Evolutionary conservation across 2,329 filamentous ascomycete genomes (phyloP).

Genomic region (Trichoderma sp.): DNA sequence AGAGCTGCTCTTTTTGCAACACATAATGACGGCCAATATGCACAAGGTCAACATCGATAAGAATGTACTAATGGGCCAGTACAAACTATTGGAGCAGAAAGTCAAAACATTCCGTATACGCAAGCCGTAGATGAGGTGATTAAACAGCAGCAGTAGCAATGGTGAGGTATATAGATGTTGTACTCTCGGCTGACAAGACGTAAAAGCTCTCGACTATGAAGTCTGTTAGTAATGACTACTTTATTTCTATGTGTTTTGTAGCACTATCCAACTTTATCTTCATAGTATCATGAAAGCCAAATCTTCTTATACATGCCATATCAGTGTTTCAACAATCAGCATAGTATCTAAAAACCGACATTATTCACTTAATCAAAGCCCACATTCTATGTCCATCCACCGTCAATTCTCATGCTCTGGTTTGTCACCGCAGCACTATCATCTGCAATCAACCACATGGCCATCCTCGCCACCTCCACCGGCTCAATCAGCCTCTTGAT

Average conservation of each 20-base stretch:
- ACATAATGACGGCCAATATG: slow-evolving; percentile 44
- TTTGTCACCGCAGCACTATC: slow-evolving; percentile 31
- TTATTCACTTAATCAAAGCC: not conserved
- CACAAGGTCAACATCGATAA: slow-evolving; percentile 52
- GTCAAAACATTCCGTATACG: slow-evolving; percentile 30
- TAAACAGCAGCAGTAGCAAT: slow-evolving; percentile 23
- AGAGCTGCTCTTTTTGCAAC: slow-evolving; percentile 39
- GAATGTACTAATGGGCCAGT: slow-evolving; percentile 40
- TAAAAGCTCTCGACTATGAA: not conserved
- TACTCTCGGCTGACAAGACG: slow-evolving; percentile 12
- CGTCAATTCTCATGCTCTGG: slow-evolving; percentile 20
- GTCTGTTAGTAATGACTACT: not conserved
- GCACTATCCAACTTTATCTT: not conserved
- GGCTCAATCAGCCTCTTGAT: slow-evolving; percentile 42
- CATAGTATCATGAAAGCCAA: not conserved
- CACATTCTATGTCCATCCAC: slow-evolving; percentile 14
- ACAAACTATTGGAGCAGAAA: slow-evolving; percentile 37
- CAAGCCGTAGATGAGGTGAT: slow-evolving; percentile 42
- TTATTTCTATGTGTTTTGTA: not conserved
- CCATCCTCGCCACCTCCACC: slow-evolving; percentile 45
- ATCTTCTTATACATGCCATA: not conserved
- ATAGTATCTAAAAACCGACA: not conserved
- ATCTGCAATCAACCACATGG: slow-evolving; percentile 46
- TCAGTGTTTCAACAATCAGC: not conserved
- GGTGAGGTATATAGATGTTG: slow-evolving; percentile 16